A percentile compares a stretch with the other conserved stretches of the same genome.
phyloP scores from a whole-genome alignment of 345 rosid species.

The Cardamine occulta region DNA sequence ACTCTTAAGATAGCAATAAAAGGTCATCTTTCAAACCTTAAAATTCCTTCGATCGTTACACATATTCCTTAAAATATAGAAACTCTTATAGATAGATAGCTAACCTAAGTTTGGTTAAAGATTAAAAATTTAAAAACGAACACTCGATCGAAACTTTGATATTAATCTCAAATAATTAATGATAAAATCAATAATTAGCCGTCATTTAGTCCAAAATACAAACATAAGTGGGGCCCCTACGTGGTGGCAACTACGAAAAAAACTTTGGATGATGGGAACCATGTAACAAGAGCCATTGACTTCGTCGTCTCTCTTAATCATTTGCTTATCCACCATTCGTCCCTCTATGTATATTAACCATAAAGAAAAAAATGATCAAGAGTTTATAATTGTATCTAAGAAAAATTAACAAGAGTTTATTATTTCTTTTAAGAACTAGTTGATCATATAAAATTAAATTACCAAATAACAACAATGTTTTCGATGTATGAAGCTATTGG shows the following conservation, averaged over 20 bases:
- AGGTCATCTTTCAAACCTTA: not conserved
- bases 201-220: constrained; percentile 11
- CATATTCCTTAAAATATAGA: not conserved
- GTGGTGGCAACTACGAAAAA: constrained; percentile 33
- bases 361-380: not conserved
- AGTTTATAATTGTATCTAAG: not conserved
- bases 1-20: not conserved
- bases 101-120: not conserved
- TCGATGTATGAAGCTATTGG: not conserved
- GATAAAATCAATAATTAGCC: not conserved
- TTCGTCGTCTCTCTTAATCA: constrained; percentile 29
- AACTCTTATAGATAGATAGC: not conserved
- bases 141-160: too few species aligned
- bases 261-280: constrained; percentile 23
- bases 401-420: not conserved
- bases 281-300: constrained; percentile 35
- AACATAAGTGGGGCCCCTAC: constrained; percentile 21
- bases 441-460: constrained; percentile 4
- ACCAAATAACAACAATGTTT: constrained; percentile 20
- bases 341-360: not conserved
- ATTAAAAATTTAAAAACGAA: too few species aligned
- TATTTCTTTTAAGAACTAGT: not conserved
- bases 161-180: too few species aligned
- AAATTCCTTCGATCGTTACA: not conserved
- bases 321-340: not conserved